phyloP scores from a whole-genome alignment of 1,284 basidiomycete species.

The Trametes sp. region DNA sequence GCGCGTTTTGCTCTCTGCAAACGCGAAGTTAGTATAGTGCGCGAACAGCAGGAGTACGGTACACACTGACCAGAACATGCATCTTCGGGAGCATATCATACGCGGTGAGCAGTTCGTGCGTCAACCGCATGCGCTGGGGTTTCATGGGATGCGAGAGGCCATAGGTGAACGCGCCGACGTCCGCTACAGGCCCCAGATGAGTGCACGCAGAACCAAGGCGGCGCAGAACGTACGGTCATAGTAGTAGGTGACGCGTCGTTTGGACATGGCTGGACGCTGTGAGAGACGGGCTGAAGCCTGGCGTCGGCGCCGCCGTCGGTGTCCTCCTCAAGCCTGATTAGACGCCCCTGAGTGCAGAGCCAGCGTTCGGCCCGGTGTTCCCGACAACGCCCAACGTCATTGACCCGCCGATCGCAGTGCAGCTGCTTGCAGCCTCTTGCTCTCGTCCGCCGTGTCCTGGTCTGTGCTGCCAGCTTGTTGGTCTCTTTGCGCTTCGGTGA shows the following conservation, averaged over 20 bases:
- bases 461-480: background rate
- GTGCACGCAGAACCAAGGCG: background rate
- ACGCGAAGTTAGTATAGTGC: too few species aligned
- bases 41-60: too few species aligned
- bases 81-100: slow-evolving; percentile 93
- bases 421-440: background rate
- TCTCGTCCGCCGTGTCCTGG: background rate
- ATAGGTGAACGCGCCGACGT: slow-evolving; percentile 88
- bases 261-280: slow-evolving; percentile 29
- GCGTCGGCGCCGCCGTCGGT: slow-evolving; percentile 1
- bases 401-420: background rate
- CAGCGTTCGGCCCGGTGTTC: slow-evolving; percentile 2
- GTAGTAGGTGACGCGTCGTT: slow-evolving; percentile 35
- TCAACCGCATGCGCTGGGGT: slow-evolving; percentile 92
- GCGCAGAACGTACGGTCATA: slow-evolving; percentile 31
- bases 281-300: background rate
- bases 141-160: slow-evolving; percentile 95
- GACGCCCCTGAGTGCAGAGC: background rate
- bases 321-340: background rate
- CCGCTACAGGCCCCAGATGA: slow-evolving; percentile 51
- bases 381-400: slow-evolving; percentile 1
- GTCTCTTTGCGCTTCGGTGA: background rate
- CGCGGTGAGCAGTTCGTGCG: slow-evolving; percentile 90
- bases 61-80: slow-evolving; percentile 87
- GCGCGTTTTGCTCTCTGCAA: slow-evolving; percentile 82